Conservation (phyloP, 2,329 filamentous ascomycete genomes). For the Neonectria faginata region DNA sequence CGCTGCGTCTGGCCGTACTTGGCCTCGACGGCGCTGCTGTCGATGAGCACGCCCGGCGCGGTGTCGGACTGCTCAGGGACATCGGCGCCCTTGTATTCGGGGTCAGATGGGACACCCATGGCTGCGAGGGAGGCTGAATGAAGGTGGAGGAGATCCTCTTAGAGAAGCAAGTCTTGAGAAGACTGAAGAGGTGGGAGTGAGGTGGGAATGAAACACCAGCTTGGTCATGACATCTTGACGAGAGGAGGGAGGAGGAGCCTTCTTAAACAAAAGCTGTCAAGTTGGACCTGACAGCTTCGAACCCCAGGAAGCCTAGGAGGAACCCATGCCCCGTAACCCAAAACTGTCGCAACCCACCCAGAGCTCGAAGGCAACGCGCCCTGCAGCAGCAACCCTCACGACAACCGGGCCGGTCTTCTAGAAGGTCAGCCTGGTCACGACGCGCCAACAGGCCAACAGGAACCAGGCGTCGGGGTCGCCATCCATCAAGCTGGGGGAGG, state of each 20-base stretch:
- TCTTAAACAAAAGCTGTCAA: conserved; percentile 37
- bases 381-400: conserved; percentile 6
- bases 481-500: conserved; percentile 24
- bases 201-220: conserved; percentile 36
- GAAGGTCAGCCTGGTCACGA: conserved; percentile 34
- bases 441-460: conserved; percentile 20
- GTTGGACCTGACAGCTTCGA: conserved; percentile 16
- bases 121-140: conserved; percentile 19
- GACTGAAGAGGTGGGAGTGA: conserved; percentile 28
- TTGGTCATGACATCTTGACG: conserved; percentile 31
- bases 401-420: conserved; percentile 42
- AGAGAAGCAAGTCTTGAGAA: conserved; percentile 14
- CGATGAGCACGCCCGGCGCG: conserved; percentile 43
- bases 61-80: conserved; percentile 44
- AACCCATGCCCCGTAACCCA: conserved; percentile 10
- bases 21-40: conserved; percentile 40
- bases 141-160: conserved; percentile 11
- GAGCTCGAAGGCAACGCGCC: neutral
- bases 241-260: conserved; percentile 20
- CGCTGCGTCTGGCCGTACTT: conserved; percentile 51
- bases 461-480: conserved; percentile 15
- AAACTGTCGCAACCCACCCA: neutral
- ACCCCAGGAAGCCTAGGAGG: neutral
- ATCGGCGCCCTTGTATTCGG: conserved; percentile 42
- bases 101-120: conserved; percentile 43